Evolutionary conservation across 1,139 yeast species (phyloP), one percentile per base, ranked within the genome.

Genomic region (Geotrichum cucujoidarum): DNA sequence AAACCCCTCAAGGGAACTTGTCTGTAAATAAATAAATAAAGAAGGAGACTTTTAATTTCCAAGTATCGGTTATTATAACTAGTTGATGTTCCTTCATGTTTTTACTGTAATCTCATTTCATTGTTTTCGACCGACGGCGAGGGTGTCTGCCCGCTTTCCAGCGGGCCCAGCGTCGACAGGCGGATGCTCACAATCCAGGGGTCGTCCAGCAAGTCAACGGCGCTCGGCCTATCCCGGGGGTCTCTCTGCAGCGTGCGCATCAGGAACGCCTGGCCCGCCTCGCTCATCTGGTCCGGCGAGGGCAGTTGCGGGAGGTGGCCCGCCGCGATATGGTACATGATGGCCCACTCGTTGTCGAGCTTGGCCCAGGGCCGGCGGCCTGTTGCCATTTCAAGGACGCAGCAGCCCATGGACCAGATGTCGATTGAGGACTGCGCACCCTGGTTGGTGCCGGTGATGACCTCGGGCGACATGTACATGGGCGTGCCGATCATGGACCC

Each of bases 391-490:
- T 94, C 98, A 51, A 92, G 65, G 3, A 92, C 94, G 51, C 94
- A 95, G 72, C 99, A 94, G 0, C 98, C 99, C 36, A 90, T 68
- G 0, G 97, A 62, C 83, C 83, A 66, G 60, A 75, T 65, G 56
- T 71, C 75, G 35, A 82, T 81, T 7, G 83, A 81, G 1, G 95
- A 95, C 58, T 76, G 81, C 50, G 78, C 75, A 35, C 82, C 85
- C 2, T 77, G 68, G 3, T 76, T 70, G 3, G 81, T 72, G 1
- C 97, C 97, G 1, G 95, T 86, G 50, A 92, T 89, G 0, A 88
- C 89, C 63, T 92, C 98, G 0, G 98, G 98, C 0, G 97, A 87
- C 98, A 92, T 92, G 66, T 92, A 92, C 97, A 92, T 92, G 16
- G 98, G 98, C 0, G 98, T 92, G 44, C 98, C 98, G 0, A 95